Conservation (phyloP, 768 basidiomycete genomes). For the Boletus eberwhitei region DNA sequence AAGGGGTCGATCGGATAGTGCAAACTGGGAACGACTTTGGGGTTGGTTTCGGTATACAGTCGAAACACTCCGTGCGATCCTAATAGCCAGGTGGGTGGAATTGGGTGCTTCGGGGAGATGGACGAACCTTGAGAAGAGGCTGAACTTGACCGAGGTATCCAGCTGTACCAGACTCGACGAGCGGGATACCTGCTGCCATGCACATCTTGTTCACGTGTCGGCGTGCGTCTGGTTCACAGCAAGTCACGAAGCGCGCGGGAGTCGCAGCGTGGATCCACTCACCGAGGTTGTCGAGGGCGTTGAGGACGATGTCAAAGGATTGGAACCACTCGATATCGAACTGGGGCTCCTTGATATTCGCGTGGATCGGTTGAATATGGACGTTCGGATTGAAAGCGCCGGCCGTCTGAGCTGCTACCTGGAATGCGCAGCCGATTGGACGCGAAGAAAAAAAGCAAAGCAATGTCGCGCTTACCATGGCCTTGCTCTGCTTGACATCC, state of each 20-base stretch:
- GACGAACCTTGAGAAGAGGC: slow-evolving; percentile 76
- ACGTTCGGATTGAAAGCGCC: slow-evolving; percentile 86
- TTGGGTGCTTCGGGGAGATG: not conserved
- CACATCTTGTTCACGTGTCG: slow-evolving; percentile 98
- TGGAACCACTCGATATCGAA: slow-evolving; percentile 91
- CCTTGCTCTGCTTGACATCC: slow-evolving; percentile 96
- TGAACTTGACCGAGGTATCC: slow-evolving; percentile 98
- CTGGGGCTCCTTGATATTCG: slow-evolving; percentile 90
- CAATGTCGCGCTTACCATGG: slow-evolving; percentile 52
- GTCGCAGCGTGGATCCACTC: slow-evolving; percentile 20
- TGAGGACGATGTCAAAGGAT: slow-evolving; percentile 88
- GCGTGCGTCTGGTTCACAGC: slow-evolving; percentile 67
- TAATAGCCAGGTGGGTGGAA: slow-evolving; percentile 28
- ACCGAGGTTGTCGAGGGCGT: slow-evolving; percentile 97
- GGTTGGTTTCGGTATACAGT: slow-evolving; percentile 89
- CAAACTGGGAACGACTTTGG: slow-evolving; percentile 97
- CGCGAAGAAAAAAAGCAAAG: not conserved
- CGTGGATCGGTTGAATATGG: slow-evolving; percentile 83
- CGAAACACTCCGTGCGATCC: slow-evolving; percentile 93
- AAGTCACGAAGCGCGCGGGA: not conserved
- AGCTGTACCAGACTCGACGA: slow-evolving; percentile 95
- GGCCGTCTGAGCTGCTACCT: slow-evolving; percentile 84
- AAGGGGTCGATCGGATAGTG: slow-evolving; percentile 95
- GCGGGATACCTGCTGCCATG: slow-evolving; percentile 83
- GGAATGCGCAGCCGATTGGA: not conserved